Percentiles rank a stretch among this genome's conserved stretches.
Evolutionary conservation across 1,139 yeast genomes (phyloP).

Genomic region (Wickerhamomyces sp.): DNA sequence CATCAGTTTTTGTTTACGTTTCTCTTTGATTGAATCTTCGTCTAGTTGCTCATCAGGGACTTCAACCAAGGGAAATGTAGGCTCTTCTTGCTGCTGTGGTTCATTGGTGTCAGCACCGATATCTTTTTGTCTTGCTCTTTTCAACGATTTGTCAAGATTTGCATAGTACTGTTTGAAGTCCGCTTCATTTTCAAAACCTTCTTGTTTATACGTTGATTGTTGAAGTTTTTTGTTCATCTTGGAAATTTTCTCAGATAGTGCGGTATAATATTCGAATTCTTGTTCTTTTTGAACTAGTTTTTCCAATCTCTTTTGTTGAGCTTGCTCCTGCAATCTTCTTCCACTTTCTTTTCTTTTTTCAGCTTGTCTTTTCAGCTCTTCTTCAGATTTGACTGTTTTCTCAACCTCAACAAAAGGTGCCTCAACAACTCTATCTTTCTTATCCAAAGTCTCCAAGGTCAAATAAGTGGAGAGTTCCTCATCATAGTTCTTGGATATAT

Average conservation of each 20-base stretch:
- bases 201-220: slow-evolving; percentile 49
- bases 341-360: slow-evolving; percentile 86
- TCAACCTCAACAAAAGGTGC: slow-evolving; percentile 68
- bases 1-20: slow-evolving; percentile 73
- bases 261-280: slow-evolving; percentile 67
- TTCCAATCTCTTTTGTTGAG: slow-evolving; percentile 77
- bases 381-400: slow-evolving; percentile 74
- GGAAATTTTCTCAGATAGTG: slow-evolving; percentile 49
- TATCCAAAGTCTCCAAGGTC: slow-evolving; percentile 58
- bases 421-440: slow-evolving; percentile 71
- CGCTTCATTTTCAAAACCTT: slow-evolving; percentile 71
- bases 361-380: slow-evolving; percentile 71
- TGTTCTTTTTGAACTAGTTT: slow-evolving; percentile 76
- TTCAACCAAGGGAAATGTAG: slow-evolving; percentile 75
- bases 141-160: slow-evolving; percentile 65
- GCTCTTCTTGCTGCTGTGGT: slow-evolving; percentile 42
- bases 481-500: slow-evolving; percentile 64
- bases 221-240: slow-evolving; percentile 40
- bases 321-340: slow-evolving; percentile 85
- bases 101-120: slow-evolving; percentile 42
- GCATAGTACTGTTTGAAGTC: slow-evolving; percentile 66
- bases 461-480: slow-evolving; percentile 55
- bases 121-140: slow-evolving; percentile 62
- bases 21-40: slow-evolving; percentile 81
- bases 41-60: slow-evolving; percentile 77